Base-by-base conservation (phyloP, 306 rosid species). In the Cucurbita pepo region DNA sequence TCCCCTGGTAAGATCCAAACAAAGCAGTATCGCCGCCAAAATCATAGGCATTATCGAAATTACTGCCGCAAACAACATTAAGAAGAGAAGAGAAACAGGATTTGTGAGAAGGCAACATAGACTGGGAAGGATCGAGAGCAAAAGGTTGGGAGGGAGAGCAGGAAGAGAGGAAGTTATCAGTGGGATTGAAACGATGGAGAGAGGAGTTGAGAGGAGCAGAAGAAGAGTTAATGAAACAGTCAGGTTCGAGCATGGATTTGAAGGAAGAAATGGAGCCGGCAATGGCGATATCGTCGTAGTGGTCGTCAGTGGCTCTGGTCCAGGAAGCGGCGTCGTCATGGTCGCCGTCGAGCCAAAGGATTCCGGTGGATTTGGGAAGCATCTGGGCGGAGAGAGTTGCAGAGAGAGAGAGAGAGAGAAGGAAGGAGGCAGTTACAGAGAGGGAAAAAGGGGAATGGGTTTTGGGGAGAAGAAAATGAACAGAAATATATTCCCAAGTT, bases 161-260 rank as follows among this genome's bases (percentile, higher is more conserved):
- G 0, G 86, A 79, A 57, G 93, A 85, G 73, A 83, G 86, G 25
- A 81, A 81, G 66, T 21, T 56, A 10, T 89, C 85, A 15, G 37
- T 43, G 5, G 77, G 82, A 44, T 81, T 82, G 1, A 30, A 30
- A 30, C 34, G 34, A 30, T 74, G 81, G 59, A 44, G 75, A 76
- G 85, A 4, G 21, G 78, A 71, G 70, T 81, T 82, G 7, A 79
- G 63, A 52, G 79, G 70, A 75, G 77, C 79, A 15, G 67, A 6
- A n/a, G 69, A 61, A 37, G 69, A 61, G 43, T 83, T 73, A 69
- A 84, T 25, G 77, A 69, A 85, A 90, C 95, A 92, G 61, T 88
- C 91, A 1, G 82, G 88, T 22, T 87, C 88, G 4, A 90, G 83
- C 85, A 88, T 88, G 76, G 98, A 88, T 75, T 93, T 90, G 89